Evolutionary conservation across 148 eudicot genomes (phyloP).

Genomic region (Tetragonia tetragonoides): DNA sequence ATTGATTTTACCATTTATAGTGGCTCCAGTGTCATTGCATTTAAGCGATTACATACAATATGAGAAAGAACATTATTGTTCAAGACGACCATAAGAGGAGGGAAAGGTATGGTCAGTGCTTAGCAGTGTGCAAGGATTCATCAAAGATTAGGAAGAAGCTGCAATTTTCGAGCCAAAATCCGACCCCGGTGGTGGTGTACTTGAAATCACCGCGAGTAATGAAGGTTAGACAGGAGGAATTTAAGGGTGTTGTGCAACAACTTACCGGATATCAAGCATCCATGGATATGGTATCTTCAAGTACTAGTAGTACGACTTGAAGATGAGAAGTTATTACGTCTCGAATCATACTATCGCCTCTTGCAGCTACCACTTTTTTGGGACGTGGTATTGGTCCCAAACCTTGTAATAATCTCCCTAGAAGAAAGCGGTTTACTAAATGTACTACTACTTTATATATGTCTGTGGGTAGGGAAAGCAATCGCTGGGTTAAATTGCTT

Average conservation of each 20-base stretch:
- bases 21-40: not conserved
- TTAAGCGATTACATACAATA: not conserved
- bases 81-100: not conserved
- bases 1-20: too few relatives aligned
- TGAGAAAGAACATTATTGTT: not conserved
- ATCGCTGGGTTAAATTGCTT: not conserved
- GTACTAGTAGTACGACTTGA: not conserved
- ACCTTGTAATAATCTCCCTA: too few relatives aligned
- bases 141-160: constrained; percentile 5
- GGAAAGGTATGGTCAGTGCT: not conserved
- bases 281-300: not conserved
- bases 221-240: constrained; percentile 26
- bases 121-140: constrained; percentile 1
- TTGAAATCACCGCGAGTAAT: constrained; percentile 21
- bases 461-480: not conserved
- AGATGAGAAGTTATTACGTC: too few relatives aligned
- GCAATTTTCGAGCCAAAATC: not conserved
- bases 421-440: not conserved
- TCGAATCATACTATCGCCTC: too few relatives aligned
- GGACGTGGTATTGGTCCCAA: too few relatives aligned
- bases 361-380: too few relatives aligned
- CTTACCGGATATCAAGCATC: constrained; percentile 29
- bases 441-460: not conserved
- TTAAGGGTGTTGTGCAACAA: constrained; percentile 31
- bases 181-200: constrained; percentile 21